Percentiles rank a stretch among this genome's conserved stretches.
Conservation (phyloP, 2,329 filamentous ascomycete genomes). For the Alternaria sp. region DNA sequence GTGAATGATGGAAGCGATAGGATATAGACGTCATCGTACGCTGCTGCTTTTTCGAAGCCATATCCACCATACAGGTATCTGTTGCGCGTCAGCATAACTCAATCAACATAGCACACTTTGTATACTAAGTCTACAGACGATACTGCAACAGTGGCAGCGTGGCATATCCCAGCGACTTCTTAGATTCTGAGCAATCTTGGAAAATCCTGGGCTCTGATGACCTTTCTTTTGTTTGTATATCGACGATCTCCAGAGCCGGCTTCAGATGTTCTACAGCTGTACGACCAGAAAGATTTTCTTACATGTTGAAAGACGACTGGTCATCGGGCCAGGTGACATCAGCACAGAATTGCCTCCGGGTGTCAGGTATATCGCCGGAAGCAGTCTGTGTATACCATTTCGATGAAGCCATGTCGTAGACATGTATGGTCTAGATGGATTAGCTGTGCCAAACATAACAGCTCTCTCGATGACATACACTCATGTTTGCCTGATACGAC, state of each 20-base stretch:
- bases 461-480: conserved; percentile 23
- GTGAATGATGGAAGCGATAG: conserved; percentile 67
- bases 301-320: conserved; percentile 70
- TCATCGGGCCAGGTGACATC: conserved; percentile 66
- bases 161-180: neutral
- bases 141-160: neutral
- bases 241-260: neutral
- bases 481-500: conserved; percentile 43
- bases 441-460: conserved; percentile 30
- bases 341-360: conserved; percentile 66
- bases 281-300: conserved; percentile 28
- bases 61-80: conserved; percentile 69
- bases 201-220: neutral
- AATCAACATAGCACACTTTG: neutral
- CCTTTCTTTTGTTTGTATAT: neutral
- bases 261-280: neutral
- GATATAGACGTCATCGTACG: conserved; percentile 69
- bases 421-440: conserved; percentile 55
- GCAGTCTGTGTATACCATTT: conserved; percentile 68
- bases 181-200: neutral
- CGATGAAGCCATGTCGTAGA: conserved; percentile 67
- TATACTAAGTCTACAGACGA: neutral
- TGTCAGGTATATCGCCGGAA: conserved; percentile 59
- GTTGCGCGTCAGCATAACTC: neutral
- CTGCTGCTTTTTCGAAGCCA: conserved; percentile 57